A percentile compares a stretch with the other conserved stretches of the same genome.
phyloP scores from a whole-genome alignment of 257 asterid genomes.

The Striga asiatica region DNA sequence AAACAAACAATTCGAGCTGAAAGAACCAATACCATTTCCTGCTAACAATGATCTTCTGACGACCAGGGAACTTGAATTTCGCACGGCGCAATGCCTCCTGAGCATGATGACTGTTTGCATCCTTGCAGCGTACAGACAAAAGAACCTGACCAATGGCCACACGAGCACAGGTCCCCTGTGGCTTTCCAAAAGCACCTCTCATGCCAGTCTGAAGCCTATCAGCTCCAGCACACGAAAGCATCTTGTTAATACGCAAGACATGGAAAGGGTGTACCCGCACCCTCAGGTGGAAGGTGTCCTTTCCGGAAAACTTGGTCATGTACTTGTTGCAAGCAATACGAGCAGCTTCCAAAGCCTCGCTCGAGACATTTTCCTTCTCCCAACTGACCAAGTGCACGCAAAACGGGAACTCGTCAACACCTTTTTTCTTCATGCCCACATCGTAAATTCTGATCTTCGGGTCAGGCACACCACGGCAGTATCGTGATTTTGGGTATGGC shows the following conservation, averaged over 20 bases:
- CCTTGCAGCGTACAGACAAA: constrained; percentile 29
- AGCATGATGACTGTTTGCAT: constrained; percentile 20
- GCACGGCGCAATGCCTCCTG: constrained; percentile 34
- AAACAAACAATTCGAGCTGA: neutral
- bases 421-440: no score
- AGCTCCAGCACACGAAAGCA: no score
- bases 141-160: no score
- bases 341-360: constrained; percentile 28
- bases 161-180: no score
- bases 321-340: constrained; percentile 36
- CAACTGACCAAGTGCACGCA: no score
- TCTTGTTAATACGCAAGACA: no score
- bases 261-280: constrained; percentile 33
- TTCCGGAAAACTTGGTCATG: constrained; percentile 30
- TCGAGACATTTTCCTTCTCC: no score
- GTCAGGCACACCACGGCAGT: constrained; percentile 35
- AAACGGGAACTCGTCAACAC: no score
- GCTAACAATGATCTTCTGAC: constrained; percentile 33
- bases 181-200: no score
- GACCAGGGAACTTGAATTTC: constrained; percentile 32
- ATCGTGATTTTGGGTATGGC: no score
- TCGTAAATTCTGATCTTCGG: constrained; percentile 34
- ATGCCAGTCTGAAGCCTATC: no score
- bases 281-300: constrained; percentile 34
- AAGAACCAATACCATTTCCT: constrained; percentile 23